A percentile compares a stretch with the other conserved stretches of the same genome.
Conservation (phyloP, 805 yeast genomes). For the Lachancea mirantina region DNA sequence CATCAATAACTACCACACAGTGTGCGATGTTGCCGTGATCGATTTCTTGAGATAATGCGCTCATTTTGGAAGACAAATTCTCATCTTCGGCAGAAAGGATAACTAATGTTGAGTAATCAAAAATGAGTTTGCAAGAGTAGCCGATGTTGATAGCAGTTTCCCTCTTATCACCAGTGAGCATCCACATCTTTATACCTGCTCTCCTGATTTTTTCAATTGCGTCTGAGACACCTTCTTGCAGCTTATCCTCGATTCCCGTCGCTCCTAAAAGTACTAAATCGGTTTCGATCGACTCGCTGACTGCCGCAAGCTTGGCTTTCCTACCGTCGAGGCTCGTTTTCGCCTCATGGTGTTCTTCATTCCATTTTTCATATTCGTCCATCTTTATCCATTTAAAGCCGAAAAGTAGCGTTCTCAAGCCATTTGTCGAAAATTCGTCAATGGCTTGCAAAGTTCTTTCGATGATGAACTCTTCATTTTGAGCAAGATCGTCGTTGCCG, state of each 20-base stretch:
- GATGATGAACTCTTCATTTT: conserved; percentile 67
- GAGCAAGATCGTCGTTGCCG: conserved; percentile 49
- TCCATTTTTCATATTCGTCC: conserved; percentile 60
- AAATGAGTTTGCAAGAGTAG: conserved; percentile 84
- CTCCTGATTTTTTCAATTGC: conserved; percentile 84
- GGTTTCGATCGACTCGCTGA: conserved; percentile 67
- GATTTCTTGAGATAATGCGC: conserved; percentile 69
- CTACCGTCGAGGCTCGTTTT: conserved; percentile 69
- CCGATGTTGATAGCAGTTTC: conserved; percentile 98
- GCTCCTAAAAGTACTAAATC: conserved; percentile 76
- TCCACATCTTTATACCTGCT: conserved; percentile 95
- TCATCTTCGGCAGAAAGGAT: conserved; percentile 53
- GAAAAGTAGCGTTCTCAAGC: conserved; percentile 82
- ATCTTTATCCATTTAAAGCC: conserved; percentile 65
- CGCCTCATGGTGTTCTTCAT: conserved; percentile 59
- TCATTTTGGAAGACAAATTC: conserved; percentile 57
- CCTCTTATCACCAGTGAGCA: conserved; percentile 96
- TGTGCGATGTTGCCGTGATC: conserved; percentile 77
- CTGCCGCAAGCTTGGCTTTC: conserved; percentile 53
- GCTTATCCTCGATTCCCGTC: conserved; percentile 94
- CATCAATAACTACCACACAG: conserved; percentile 90
- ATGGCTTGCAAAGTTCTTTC: conserved; percentile 85
- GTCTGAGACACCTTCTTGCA: conserved; percentile 95
- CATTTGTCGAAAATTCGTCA: conserved; percentile 92
- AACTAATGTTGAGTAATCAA: conserved; percentile 86